Evolutionary conservation across 1,284 basidiomycete genomes (phyloP).

Genomic region (Leccinum angustisporum): DNA sequence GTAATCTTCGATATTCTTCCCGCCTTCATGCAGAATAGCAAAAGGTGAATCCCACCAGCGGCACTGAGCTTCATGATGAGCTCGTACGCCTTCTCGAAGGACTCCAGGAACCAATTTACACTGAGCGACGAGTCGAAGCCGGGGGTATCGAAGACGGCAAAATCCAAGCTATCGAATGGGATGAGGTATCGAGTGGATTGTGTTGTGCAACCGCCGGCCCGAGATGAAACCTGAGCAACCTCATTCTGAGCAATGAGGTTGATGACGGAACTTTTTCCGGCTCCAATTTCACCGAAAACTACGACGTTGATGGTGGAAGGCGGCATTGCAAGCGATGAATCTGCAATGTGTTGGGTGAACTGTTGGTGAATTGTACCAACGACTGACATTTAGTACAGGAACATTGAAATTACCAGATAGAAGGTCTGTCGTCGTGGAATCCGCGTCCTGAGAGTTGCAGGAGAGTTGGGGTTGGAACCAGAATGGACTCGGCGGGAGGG

Average conservation of each 20-base stretch:
- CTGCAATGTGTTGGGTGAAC: no score
- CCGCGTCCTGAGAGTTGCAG: no score
- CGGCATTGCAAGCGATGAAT: no score
- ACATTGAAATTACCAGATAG: no score
- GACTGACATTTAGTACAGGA: no score
- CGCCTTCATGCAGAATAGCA: neutral
- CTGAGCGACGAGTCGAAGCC: neutral
- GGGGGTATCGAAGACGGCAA: neutral
- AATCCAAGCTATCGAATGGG: neutral
- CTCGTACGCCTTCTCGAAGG: neutral
- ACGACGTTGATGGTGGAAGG: slow-evolving; percentile 24
- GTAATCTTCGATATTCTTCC: neutral
- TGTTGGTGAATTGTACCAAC: no score
- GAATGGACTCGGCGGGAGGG: no score
- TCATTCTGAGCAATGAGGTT: slow-evolving; percentile 32
- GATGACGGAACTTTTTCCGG: slow-evolving; percentile 37
- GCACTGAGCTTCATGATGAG: neutral
- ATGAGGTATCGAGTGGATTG: neutral
- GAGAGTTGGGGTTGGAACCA: no score
- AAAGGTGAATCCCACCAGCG: neutral
- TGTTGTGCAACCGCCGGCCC: neutral
- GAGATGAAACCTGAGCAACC: neutral
- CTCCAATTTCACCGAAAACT: slow-evolving; percentile 36
- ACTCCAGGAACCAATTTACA: neutral
- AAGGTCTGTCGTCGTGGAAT: no score